Evolutionary conservation across 2,329 filamentous ascomycete genomes (phyloP), one percentile per base, ranked within the genome.

Genomic region (Aspergillus jensenii): DNA sequence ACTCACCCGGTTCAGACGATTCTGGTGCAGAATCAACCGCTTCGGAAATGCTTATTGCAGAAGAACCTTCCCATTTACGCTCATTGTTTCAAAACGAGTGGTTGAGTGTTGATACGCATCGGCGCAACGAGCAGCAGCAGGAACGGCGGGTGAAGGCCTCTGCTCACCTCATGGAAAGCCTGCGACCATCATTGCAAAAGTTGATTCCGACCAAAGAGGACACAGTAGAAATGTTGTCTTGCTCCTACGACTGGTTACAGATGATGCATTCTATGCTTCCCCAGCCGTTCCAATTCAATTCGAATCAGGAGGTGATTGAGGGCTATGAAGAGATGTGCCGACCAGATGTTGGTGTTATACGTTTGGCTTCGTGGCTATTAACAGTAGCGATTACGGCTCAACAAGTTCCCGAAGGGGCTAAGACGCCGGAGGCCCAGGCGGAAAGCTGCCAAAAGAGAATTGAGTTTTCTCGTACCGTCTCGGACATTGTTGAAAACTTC

Each of bases 31-130:
- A 65, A 21, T 57, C 49, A 17, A 60, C 51, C 31, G 56, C 21
- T 12, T 64, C 59, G 14, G 63, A 65, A 39, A 52, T 59, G 4
- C 43, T 59, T 4, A 46, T 55, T 23, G 46, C 59, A 6, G 56
- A 62, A 7, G 53, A 59, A 12, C 56, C 59, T 7, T 56, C 59
- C 0, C 59, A 64, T 23, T 25, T 65, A 23, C 61, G 58, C 3
- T 59, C 61, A 8, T 58, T 65, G 6, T 65, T 65, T 19, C 59
- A 65, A 17, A 65, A 65, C 41, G 59, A 65, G 33, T 64, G 59
- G 58, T 43, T 65, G 4, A 65, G 58, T n/a, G 58, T 59, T 7
- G 59, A 64, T 33, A 47, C 55, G 2, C 19, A 37, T 12, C 57
- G 51, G 12, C 46, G 58, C 7, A 37, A 58, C 12, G 43, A 56